These are phyloP conservation scores for Apiospora pterosperma DNA, from an alignment of 2,329 filamentous ascomycete genomes.

Conservation along the genomic window DNA sequence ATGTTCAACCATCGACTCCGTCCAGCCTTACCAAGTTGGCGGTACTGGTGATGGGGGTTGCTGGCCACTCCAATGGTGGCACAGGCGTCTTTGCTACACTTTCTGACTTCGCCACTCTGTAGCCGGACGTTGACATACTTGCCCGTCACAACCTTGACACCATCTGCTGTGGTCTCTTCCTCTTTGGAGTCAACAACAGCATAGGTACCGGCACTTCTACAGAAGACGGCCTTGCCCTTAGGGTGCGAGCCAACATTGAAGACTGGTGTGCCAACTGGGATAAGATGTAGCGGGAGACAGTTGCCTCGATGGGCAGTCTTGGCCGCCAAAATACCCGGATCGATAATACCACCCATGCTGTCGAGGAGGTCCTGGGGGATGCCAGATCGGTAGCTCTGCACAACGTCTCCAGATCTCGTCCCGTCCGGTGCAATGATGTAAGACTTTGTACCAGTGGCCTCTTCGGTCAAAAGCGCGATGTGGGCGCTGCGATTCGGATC, in stretches of 20 bases:
- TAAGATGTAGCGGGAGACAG: conserved; percentile 91
- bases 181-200: conserved; percentile 88
- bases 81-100: conserved; percentile 87
- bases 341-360: conserved; percentile 88
- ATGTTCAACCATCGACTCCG: conserved; percentile 92
- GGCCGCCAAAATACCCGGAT: conserved; percentile 92
- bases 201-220: conserved; percentile 89
- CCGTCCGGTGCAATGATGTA: conserved; percentile 97
- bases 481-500: conserved; percentile 92
- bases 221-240: conserved; percentile 80
- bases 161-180: conserved; percentile 63
- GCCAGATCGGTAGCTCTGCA: conserved; percentile 88
- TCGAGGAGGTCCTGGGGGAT: conserved; percentile 84
- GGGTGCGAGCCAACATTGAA: conserved; percentile 82
- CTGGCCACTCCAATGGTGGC: conserved; percentile 93
- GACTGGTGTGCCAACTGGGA: conserved; percentile 88
- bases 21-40: conserved; percentile 91
- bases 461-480: conserved; percentile 79
- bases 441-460: conserved; percentile 70
- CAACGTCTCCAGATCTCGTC: conserved; percentile 83
- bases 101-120: conserved; percentile 89
- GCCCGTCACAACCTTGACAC: conserved; percentile 60
- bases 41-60: conserved; percentile 88
- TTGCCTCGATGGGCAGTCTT: conserved; percentile 94
- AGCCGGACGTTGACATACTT: conserved; percentile 81